A percentile compares a stretch with the other conserved stretches of the same genome.
Evolutionary conservation across 495 filamentous ascomycete species (phyloP).

Genomic region (Usnea hakonensis): DNA sequence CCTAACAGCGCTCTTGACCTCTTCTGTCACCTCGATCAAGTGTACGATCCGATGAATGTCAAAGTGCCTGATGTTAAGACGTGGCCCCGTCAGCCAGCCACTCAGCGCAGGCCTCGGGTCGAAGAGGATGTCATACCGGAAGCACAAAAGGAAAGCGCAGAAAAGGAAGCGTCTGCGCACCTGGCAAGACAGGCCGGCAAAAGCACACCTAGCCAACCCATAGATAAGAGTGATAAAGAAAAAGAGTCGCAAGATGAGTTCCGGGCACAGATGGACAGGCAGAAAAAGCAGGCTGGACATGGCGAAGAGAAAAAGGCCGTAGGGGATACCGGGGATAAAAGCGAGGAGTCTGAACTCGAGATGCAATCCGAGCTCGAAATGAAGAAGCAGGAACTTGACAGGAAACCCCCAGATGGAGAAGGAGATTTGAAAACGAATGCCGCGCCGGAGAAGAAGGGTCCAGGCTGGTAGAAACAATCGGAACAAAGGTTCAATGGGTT

Average conservation of each 20-base stretch:
- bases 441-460: neutral
- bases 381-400: neutral
- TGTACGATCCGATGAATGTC: conserved; percentile 13
- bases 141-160: conserved; percentile 10
- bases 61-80: neutral
- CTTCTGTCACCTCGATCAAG: conserved; percentile 30
- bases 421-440: neutral
- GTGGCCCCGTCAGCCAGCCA: neutral
- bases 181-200: conserved; percentile 13
- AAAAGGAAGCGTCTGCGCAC: conserved; percentile 17
- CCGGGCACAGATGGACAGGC: conserved; percentile 9
- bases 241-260: conserved; percentile 11
- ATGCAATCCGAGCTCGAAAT: too few species aligned
- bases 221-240: neutral
- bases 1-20: conserved; percentile 24
- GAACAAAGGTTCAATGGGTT: too few species aligned
- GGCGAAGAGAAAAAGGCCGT: conserved; percentile 1
- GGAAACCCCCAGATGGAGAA: neutral
- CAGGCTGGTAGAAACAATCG: conserved; percentile 3
- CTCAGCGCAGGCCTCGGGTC: neutral
- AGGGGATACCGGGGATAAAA: neutral
- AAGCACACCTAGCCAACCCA: neutral
- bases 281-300: neutral
- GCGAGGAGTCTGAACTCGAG: neutral
- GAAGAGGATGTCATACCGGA: conserved; percentile 12